A percentile compares a stretch with the other conserved stretches of the same genome.
These are phyloP conservation scores for Arxiozyma bovina DNA, from an alignment of 1,139 yeast genomes.

Conservation along the genomic window DNA sequence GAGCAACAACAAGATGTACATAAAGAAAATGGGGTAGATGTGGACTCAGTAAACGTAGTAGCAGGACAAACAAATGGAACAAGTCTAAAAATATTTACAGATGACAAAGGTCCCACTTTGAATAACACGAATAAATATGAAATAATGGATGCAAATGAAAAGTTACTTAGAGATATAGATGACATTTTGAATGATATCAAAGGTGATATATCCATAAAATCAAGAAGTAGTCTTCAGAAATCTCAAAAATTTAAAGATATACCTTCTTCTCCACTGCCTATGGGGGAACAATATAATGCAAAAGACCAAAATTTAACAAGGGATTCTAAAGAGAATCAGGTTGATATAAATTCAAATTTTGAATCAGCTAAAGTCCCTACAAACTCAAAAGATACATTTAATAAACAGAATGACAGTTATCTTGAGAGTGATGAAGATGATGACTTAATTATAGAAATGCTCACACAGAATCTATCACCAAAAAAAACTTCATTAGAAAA, in stretches of 20 bases:
- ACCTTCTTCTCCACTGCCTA: constrained; percentile 17
- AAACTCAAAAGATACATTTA: background rate
- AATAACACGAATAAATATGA: background rate
- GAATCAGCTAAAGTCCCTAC: background rate
- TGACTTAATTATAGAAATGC: constrained; percentile 6
- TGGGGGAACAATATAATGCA: background rate
- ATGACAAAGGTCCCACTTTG: background rate
- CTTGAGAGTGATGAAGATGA: constrained; percentile 5
- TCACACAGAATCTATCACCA: constrained; percentile 3
- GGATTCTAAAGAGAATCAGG: background rate
- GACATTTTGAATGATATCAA: constrained; percentile 25
- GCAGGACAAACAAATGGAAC: background rate
- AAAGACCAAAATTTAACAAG: background rate
- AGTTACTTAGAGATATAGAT: constrained; percentile 22
- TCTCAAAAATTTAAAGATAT: constrained; percentile 7
- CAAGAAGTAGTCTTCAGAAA: constrained; percentile 4
- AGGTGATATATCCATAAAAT: constrained; percentile 12
- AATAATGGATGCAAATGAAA: background rate
- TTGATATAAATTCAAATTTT: no score
- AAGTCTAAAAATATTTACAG: background rate
- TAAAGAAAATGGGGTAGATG: background rate
- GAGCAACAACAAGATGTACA: constrained; percentile 2
- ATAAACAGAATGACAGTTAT: background rate
- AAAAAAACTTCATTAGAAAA: background rate
- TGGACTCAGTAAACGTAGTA: background rate